phyloP scores from a whole-genome alignment of 441 rosid genomes.

The Adansonia rubrostipa region DNA sequence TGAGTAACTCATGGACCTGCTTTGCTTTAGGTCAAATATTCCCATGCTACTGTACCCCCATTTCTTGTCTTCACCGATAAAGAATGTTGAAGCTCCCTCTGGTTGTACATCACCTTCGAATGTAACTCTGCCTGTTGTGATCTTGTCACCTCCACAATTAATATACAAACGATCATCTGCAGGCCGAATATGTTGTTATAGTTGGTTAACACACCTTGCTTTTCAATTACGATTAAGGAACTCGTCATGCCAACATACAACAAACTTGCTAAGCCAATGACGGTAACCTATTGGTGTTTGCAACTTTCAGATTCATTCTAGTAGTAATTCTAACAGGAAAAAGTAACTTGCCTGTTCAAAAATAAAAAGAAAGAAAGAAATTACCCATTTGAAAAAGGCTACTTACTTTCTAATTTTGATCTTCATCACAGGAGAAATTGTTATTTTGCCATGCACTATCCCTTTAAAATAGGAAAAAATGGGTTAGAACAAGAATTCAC shows the following conservation, averaged over 20 bases:
- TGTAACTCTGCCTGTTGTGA: neutral
- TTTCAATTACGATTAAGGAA: neutral
- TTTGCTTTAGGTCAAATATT: constrained; percentile 10
- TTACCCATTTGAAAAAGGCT: neutral
- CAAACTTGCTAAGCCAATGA: neutral
- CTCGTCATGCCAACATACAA: neutral
- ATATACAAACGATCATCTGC: constrained; percentile 20
- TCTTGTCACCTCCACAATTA: constrained; percentile 22
- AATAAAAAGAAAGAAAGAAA: neutral
- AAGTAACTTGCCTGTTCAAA: neutral
- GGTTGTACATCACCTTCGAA: constrained; percentile 17
- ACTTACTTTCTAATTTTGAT: constrained; percentile 19
- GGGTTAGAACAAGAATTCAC: neutral
- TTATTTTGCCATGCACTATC: constrained; percentile 14
- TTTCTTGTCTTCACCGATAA: constrained; percentile 37
- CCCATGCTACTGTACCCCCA: constrained; percentile 92
- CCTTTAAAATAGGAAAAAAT: constrained; percentile 2
- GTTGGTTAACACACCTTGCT: neutral
- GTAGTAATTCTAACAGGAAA: neutral
- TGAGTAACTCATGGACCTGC: constrained; percentile 43
- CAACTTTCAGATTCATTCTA: neutral
- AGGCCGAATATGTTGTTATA: neutral
- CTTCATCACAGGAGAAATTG: constrained; percentile 16
- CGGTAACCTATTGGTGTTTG: neutral
- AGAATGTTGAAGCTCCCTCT: constrained; percentile 57